Evolutionary conservation across 1,284 basidiomycete species (phyloP).

Genomic region (Melampsora abietis-canadensis): DNA sequence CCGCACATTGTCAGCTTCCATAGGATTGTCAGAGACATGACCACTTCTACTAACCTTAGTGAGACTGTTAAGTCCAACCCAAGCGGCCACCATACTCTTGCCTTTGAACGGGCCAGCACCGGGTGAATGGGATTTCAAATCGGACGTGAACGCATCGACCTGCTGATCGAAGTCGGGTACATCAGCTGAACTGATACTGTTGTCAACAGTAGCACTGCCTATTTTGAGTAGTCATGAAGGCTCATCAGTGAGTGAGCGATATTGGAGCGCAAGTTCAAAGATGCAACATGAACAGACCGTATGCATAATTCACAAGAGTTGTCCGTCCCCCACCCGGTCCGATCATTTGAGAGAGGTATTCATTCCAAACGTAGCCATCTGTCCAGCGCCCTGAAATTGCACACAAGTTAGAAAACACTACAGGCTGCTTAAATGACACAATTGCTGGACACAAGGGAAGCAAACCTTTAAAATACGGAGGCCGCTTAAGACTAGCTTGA

Average conservation of each 20-base stretch:
- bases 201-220: slow-evolving; percentile 39
- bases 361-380: slow-evolving; percentile 37
- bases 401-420: no score
- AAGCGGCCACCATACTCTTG: slow-evolving; percentile 29
- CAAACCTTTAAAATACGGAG: slow-evolving; percentile 31
- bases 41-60: slow-evolving; percentile 10
- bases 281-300: neutral
- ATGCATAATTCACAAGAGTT: slow-evolving; percentile 31
- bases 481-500: slow-evolving; percentile 16
- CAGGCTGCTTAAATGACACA: no score
- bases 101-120: slow-evolving; percentile 31
- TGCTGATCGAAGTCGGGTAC: slow-evolving; percentile 36
- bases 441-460: neutral
- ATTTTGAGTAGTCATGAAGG: neutral
- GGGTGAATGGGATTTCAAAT: slow-evolving; percentile 28
- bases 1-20: neutral
- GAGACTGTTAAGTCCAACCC: slow-evolving; percentile 35
- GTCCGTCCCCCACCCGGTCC: slow-evolving; percentile 26
- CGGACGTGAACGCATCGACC: slow-evolving; percentile 19
- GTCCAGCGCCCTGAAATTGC: slow-evolving; percentile 24
- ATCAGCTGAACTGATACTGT: slow-evolving; percentile 13
- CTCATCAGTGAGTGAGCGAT: neutral
- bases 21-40: neutral
- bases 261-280: no score
- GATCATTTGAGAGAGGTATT: slow-evolving; percentile 28